Base-by-base conservation (phyloP, 208 protist species). In the Crithidia acanthocephali region DNA sequence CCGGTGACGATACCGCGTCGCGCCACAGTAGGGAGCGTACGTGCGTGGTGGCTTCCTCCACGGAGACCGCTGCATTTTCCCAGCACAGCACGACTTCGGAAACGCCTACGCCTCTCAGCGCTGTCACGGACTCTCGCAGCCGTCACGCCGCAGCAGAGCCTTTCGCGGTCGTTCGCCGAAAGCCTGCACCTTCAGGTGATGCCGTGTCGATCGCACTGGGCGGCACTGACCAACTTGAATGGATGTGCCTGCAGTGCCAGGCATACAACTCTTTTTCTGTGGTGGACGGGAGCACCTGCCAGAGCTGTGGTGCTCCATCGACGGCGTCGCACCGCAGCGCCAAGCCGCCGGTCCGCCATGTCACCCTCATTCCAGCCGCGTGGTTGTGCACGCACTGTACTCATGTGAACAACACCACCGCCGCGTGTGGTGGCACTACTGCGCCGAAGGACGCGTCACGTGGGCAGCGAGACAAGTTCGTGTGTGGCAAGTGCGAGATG, bases 311-410 rank as follows among this genome's bases (percentile, higher is more conserved):
- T 20, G 75, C 83, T 30, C 27, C 75, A 15, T 69, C 78, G 55
- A 25, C 76, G 2, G 52, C 56, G 0, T 95, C 90, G 56, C 74
- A 88, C 58, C 75, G 85, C 11, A 42, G 68, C 48, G 55, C 63
- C 20, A 72, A 62, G 18, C 85, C 87, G 47, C 90, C 91, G 13
- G 45, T 80, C 16, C 87, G 91, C 22, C 82, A 92, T 52, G 85
- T 91, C 18, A 71, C 79, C n/a, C 28, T 89, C n/a, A 87, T 92
- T 67, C 88, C 91, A 8, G 44, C 64, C 22, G 10, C 30, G 33
- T 95, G 91, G 88, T 27, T 82, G 8, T 95, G 91, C 72, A 70
- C 76, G 50, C 25, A 42, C 1, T 95, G 91, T 58, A 50, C 78
- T 11, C 62, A 75, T 27, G 22, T 40, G 13, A 86, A 82, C 16